Evolutionary conservation across 2,329 filamentous ascomycete genomes (phyloP).

Genomic region (Xylariales sp.): DNA sequence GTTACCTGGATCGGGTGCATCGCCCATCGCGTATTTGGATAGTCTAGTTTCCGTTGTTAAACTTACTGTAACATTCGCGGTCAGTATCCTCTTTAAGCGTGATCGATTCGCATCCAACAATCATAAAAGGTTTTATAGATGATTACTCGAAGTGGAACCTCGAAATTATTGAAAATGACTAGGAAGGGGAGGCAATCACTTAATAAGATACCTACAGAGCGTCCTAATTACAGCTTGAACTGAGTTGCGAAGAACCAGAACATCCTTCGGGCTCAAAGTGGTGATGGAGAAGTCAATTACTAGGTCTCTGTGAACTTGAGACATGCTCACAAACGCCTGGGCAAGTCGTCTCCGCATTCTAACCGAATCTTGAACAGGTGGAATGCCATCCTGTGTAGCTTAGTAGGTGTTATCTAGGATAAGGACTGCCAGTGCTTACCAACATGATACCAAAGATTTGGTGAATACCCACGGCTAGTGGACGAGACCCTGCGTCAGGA

Average conservation of each 20-base stretch:
- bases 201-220: slow-evolving; percentile 46
- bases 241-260: slow-evolving; percentile 63
- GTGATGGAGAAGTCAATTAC: slow-evolving; percentile 67
- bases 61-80: slow-evolving; percentile 50
- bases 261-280: slow-evolving; percentile 62
- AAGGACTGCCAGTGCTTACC: slow-evolving; percentile 45
- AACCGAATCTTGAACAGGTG: slow-evolving; percentile 52
- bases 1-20: neutral
- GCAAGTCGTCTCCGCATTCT: slow-evolving; percentile 58
- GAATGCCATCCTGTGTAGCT: slow-evolving; percentile 50
- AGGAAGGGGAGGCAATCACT: neutral
- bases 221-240: slow-evolving; percentile 67
- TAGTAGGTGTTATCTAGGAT: slow-evolving; percentile 33
- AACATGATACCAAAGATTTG: slow-evolving; percentile 60
- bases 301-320: slow-evolving; percentile 66
- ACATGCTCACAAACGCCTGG: slow-evolving; percentile 66
- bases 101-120: neutral
- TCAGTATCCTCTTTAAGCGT: neutral
- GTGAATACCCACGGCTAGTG: slow-evolving; percentile 61
- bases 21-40: slow-evolving; percentile 51
- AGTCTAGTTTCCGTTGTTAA: slow-evolving; percentile 62
- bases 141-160: neutral
- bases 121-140: neutral
- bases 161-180: neutral
- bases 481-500: slow-evolving; percentile 67